phyloP scores from a whole-genome alignment of 192 early-diverging fungal genomes.

The Hyaloraphidium curvatum region DNA sequence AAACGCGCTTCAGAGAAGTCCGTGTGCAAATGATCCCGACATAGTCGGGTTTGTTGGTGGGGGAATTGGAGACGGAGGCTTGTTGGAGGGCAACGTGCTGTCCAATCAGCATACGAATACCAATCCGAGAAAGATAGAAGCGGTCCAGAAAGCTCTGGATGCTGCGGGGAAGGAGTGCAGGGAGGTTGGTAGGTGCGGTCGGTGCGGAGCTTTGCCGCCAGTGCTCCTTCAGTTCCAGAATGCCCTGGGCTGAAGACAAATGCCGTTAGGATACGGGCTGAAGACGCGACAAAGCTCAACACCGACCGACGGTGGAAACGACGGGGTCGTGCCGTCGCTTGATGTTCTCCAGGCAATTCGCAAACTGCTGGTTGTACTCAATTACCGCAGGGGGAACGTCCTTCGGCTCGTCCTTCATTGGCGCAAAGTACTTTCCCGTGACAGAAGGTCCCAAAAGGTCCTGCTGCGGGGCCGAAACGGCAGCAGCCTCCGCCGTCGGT shows the following conservation, averaged over 20 bases:
- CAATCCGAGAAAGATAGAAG: constrained; percentile 94
- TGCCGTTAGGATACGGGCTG: too few relatives aligned
- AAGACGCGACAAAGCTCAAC: neutral
- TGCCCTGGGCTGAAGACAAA: constrained; percentile 56
- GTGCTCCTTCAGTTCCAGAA: constrained; percentile 73
- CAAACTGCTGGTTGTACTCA: constrained; percentile 66
- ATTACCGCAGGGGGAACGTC: constrained; percentile 46
- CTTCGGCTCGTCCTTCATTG: constrained; percentile 22
- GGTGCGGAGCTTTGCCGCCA: constrained; percentile 16
- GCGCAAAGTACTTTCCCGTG: constrained; percentile 40
- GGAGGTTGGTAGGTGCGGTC: constrained; percentile 22
- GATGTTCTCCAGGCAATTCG: constrained; percentile 72
- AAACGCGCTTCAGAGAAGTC: constrained; percentile 61
- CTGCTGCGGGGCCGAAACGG: too few relatives aligned
- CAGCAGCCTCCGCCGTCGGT: too few relatives aligned
- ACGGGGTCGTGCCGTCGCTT: constrained; percentile 87
- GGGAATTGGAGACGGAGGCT: too few relatives aligned
- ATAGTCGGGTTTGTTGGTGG: constrained; percentile 27
- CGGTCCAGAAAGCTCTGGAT: constrained; percentile 83
- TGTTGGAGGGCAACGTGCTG: constrained; percentile 22
- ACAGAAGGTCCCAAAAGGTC: too few relatives aligned
- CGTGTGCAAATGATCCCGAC: constrained; percentile 89
- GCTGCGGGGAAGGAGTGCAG: constrained; percentile 22
- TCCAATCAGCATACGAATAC: constrained; percentile 95
- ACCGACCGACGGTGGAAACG: constrained; percentile 56